Conservation (phyloP, 2,329 filamentous ascomycete species). For the Ophiostoma sp. region DNA sequence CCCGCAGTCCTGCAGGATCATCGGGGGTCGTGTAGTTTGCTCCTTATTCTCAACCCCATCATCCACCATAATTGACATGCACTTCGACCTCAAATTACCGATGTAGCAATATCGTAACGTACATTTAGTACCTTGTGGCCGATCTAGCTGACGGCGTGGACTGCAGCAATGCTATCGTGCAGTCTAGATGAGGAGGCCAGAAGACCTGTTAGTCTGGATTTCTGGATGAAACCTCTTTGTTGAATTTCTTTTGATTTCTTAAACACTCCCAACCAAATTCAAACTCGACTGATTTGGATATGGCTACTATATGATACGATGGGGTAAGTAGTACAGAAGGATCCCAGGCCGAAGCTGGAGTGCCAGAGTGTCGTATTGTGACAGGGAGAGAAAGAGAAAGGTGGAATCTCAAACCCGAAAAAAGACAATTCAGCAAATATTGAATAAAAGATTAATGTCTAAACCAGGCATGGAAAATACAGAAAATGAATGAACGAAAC, state of each 20-base stretch:
- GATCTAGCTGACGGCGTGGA: background rate
- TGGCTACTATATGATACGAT: background rate
- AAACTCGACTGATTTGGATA: too few relatives aligned
- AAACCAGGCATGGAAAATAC: background rate
- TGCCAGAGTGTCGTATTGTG: background rate
- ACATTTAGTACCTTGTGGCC: background rate
- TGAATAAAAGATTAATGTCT: background rate
- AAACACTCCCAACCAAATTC: background rate
- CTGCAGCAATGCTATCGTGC: background rate
- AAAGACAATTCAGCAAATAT: background rate
- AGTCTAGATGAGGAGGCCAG: background rate
- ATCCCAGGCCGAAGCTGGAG: conserved; percentile 1
- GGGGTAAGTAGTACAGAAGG: conserved; percentile 9
- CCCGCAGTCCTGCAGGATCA: background rate
- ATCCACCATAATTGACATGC: background rate
- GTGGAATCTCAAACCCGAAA: background rate
- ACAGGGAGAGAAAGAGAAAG: background rate
- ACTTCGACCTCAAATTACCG: background rate
- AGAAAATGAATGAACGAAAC: background rate
- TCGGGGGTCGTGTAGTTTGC: background rate
- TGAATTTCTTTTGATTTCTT: background rate
- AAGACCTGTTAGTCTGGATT: background rate
- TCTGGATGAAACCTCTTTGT: background rate
- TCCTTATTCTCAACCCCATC: background rate
- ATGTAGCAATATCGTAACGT: background rate